A percentile compares a stretch with the other conserved stretches of the same genome.
phyloP scores from a whole-genome alignment of 2,329 filamentous ascomycete species.

The Diaporthe vaccinii region DNA sequence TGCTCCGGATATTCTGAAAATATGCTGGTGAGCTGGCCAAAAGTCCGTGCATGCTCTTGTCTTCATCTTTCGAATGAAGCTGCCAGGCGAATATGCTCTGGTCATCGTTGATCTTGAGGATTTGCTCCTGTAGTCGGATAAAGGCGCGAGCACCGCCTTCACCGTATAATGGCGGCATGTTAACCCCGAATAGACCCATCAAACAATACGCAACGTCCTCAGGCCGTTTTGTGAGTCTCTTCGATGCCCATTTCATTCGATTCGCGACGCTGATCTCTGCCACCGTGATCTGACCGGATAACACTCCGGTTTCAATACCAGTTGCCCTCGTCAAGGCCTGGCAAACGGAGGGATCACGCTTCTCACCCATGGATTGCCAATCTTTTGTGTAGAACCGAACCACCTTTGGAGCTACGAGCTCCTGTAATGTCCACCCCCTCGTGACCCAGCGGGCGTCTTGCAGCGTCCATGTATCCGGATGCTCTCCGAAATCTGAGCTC shows the following conservation, averaged over 20 bases:
- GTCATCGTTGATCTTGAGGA: neutral
- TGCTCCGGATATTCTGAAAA: neutral
- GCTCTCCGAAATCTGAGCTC: neutral
- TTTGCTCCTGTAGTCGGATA: conserved; percentile 14
- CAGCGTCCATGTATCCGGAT: neutral
- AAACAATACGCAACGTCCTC: conserved; percentile 25
- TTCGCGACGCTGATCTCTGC: neutral
- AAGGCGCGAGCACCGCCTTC: conserved; percentile 5
- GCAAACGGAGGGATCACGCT: neutral
- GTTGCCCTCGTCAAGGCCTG: neutral
- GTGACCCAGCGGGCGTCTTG: conserved; percentile 2
- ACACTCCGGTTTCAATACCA: neutral
- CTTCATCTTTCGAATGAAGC: neutral
- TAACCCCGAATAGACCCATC: conserved; percentile 21
- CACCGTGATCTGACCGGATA: conserved; percentile 42
- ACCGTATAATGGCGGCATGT: conserved; percentile 20
- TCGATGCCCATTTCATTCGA: neutral
- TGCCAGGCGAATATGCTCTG: conserved; percentile 7
- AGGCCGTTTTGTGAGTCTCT: neutral
- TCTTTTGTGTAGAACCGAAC: conserved; percentile 41
- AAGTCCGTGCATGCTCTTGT: neutral
- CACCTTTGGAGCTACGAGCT: conserved; percentile 38
- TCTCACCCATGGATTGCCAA: conserved; percentile 35
- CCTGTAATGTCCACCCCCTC: neutral
- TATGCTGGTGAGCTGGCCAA: neutral